A percentile compares a stretch with the other conserved stretches of the same genome.
These are phyloP conservation scores for Teratosphaeria destructans DNA, from an alignment of 2,329 filamentous ascomycete species.

Conservation along the genomic window DNA sequence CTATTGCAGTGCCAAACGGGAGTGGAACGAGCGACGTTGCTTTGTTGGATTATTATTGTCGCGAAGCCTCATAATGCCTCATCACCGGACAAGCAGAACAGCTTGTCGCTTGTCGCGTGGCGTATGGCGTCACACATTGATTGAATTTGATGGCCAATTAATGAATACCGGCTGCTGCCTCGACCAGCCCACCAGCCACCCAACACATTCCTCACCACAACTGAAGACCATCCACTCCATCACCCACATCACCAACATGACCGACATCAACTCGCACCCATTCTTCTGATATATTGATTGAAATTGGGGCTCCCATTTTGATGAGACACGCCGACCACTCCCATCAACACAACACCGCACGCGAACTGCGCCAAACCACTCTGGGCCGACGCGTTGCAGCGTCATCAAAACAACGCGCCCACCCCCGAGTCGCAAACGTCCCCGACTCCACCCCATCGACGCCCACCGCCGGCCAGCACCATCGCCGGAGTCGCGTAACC, in stretches of 20 bases:
- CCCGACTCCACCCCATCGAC: not conserved
- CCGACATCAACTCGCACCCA: not conserved
- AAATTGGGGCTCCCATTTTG: not conserved
- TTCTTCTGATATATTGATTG: not conserved
- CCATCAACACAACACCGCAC: not conserved
- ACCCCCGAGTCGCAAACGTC: not conserved
- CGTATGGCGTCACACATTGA: no score
- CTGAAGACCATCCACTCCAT: not conserved
- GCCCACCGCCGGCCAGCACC: not conserved
- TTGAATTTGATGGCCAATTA: not conserved
- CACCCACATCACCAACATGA: not conserved
- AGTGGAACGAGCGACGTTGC: not conserved
- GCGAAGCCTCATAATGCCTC: not conserved
- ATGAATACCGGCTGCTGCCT: not conserved
- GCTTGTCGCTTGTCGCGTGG: no score
- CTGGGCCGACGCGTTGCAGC: not conserved
- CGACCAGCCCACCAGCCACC: not conserved
- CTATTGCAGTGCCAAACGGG: not conserved
- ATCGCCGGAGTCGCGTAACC: not conserved
- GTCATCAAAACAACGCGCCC: constrained; percentile 1
- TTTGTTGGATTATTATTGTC: not conserved
- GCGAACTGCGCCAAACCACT: not conserved
- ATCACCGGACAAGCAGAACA: no score
- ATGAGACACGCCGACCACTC: not conserved
- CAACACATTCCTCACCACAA: not conserved